Evolutionary conservation across 495 filamentous ascomycete genomes (phyloP), one percentile per base, ranked within the genome.

Genomic region (Baudoinia panamericana): DNA sequence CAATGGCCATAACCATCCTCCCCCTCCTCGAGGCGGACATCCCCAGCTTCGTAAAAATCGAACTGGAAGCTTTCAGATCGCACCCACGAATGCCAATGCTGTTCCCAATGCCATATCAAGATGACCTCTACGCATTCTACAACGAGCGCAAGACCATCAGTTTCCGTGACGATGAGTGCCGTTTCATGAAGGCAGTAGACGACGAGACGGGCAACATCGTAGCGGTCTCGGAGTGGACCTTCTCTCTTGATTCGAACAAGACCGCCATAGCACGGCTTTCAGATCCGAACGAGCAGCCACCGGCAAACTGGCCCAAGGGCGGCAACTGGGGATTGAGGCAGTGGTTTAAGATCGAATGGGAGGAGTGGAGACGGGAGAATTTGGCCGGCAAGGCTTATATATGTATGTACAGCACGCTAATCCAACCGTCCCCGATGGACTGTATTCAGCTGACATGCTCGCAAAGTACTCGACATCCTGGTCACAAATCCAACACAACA

Each of bases 361-460:
- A 48, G 32, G 32, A 41, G 23, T 42, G 37, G 49, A 22, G 13
- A 6, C 19, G 23, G 15, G 37, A 44, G 17, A 20, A 5, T 19
- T 27, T 52, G n/a, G 39, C 20, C 4, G 48, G 45, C 10, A 48
- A 52, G 35, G 30, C 39, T n/a, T 47, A 47, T 23, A 43, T 47
- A 1, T 9, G 44, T 52, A 35, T 11, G 45, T 38, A 20, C 11
- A 12, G 27, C 15, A 18, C 9, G 4, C 10, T 16, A 22, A 16
- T n/a, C n/a, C 13, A 35, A 1, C 8, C 26, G 32, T 3, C 12
- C 12, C 25, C 40, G 19, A 20, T 8, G 5, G n/a, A n/a, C n/a
- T n/a, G n/a, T n/a, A n/a, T n/a, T 2, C 5, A 21, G 16, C 28
- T 40, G 40, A 39, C 20, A 20, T 21, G 6, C 3, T 17, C 5